Percentiles rank a stretch among this genome's conserved stretches.
These are phyloP conservation scores for Chalciporus sp. DNA, from an alignment of 1,284 basidiomycete genomes.

Conservation along the genomic window DNA sequence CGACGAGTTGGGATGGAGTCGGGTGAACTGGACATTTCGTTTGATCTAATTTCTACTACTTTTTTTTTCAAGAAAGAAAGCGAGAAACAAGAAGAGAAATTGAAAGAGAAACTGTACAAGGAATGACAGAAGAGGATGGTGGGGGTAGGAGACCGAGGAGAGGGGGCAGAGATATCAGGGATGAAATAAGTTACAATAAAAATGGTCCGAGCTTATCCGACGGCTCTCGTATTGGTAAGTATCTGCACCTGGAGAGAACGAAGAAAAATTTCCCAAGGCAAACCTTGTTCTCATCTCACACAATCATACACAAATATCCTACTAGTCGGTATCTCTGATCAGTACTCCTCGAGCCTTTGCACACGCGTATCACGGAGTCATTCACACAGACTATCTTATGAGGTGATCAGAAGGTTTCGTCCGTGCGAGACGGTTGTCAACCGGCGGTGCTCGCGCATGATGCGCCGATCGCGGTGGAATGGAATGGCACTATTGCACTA, in stretches of 20 bases:
- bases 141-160: background rate
- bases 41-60: background rate
- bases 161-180: background rate
- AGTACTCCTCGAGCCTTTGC: background rate
- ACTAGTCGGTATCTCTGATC: too few relatives aligned
- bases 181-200: background rate
- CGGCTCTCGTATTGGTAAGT: too few relatives aligned
- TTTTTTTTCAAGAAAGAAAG: background rate
- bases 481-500: background rate
- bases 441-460: background rate
- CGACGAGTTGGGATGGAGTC: conserved; percentile 17
- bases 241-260: too few relatives aligned
- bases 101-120: background rate
- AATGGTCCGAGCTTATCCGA: background rate
- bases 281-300: conserved; percentile 20
- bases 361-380: background rate
- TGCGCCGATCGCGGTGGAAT: background rate
- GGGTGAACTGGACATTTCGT: conserved; percentile 11
- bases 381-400: background rate
- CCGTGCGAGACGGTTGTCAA: background rate
- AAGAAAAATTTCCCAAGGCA: conserved; percentile 14
- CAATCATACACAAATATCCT: conserved; percentile 21
- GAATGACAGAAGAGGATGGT: background rate
- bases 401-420: too few relatives aligned
- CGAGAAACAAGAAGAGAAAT: background rate